Base-by-base conservation (phyloP, 169 alveolate species). In the Plasmodium fragile region DNA sequence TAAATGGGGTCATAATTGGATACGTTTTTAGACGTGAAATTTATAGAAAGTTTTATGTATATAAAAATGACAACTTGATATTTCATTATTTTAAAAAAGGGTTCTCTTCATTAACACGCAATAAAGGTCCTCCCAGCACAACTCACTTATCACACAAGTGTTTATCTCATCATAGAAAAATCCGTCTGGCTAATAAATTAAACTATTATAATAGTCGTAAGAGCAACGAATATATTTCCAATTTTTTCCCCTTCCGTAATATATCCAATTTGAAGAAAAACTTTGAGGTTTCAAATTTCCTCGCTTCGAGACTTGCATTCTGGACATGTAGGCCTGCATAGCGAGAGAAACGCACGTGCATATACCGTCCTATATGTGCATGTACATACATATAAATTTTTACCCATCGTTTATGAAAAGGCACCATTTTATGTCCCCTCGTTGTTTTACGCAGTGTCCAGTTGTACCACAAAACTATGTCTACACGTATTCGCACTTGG, bases 1-100 rank as follows among this genome's bases (percentile, higher is more conserved):
- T 84, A 84, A 84, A 84, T 84, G 93, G 93, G 39, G 75, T 84
- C 65, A 84, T 84, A 84, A 84, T 84, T 73, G 93, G 93, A 8
- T 84, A 84, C 36, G 79, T 84, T 84, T 84, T 84, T 77, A 71
- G 93, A 73, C 59, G 78, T 16, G 85, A 84, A 73, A 84, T 84
- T 18, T 52, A 84, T 69, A 84, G 59, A 73, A 84, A 84, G 7
- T 84, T 73, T 43, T 84, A 65, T 84, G 36, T 73, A 7, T 77
- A 84, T 84, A 84, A 84, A 49, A 84, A 84, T 43, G 84, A 77
- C 65, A 84, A 84, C 78, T 34, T 84, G 32, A 18, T 84, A 18
- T 84, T 84, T 84, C 69, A 72, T 84, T 73, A 13, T 49, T 49
- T 84, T 49, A 84, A 84, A 53, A 52, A 45, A 84, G 55, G 80